Evolutionary conservation across 257 asterid species (phyloP), one percentile per base, ranked within the genome.

Genomic region (Plantago ovata): DNA sequence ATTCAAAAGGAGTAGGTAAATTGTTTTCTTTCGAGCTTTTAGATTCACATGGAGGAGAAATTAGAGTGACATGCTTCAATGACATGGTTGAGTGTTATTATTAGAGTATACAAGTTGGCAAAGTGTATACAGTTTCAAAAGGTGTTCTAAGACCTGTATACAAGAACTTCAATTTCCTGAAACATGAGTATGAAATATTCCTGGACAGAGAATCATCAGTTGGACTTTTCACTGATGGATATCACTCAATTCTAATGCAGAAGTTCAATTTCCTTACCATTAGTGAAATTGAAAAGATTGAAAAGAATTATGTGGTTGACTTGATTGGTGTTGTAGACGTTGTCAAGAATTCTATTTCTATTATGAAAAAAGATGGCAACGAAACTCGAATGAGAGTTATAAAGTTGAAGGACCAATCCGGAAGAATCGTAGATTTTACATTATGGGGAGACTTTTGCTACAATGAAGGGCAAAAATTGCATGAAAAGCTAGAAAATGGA

Each of bases 11-110:
- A 82, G 39, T 78, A 84, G 61, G 67, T 56, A 38, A 38, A 38
- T 7, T 38, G 38, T 89, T 89, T 66, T 82, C 94, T 19, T 89
- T 89, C 67, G 97, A 89, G 69, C 87, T 89, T 65, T 86, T 89
- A 66, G 97, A 89, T 71, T 71, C 94, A 40, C 81, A 80, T 52
- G 89, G 97, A 56, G 95, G 95, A 62, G 95, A 89, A 75, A 89
- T 89, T 75, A 79, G 86, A 73, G 94, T 75, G 5, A 89, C 95
- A 18, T 89, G 95, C 80, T 89, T 89, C 78, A 89, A 89, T 75
- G 76, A n/a, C n/a, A n/a, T 87, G 32, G 95, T 77, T 69, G 97
- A 86, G 5, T 95, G 86, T 72, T 85, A 86, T 50, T 86, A 76
- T 70, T 84, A 82, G 67, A 16, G 61, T 20, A 84, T 89, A 60